These are phyloP conservation scores for Theileria equi DNA, from an alignment of 169 alveolate genomes.

Conservation along the genomic window DNA sequence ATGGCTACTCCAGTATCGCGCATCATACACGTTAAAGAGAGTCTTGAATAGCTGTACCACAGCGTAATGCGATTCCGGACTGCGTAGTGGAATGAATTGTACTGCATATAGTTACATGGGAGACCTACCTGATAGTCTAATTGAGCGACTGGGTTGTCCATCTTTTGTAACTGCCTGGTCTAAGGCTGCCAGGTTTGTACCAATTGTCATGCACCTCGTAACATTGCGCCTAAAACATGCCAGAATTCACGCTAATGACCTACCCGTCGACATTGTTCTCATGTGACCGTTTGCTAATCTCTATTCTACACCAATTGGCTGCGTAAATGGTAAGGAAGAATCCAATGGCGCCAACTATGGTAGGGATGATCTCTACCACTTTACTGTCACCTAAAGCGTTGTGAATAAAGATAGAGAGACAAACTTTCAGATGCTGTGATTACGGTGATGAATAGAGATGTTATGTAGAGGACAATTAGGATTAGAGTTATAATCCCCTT, in stretches of 20 bases:
- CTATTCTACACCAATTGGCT: conserved; percentile 17
- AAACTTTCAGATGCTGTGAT: conserved; percentile 46
- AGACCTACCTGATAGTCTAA: too few species aligned
- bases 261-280: conserved; percentile 9
- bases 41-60: conserved; percentile 45
- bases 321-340: conserved; percentile 40
- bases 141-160: too few species aligned
- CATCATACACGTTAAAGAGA: conserved; percentile 59
- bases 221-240: not conserved
- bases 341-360: conserved; percentile 43
- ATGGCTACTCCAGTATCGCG: conserved; percentile 47
- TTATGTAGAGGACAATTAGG: conserved; percentile 10
- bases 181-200: not conserved
- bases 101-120: too few species aligned
- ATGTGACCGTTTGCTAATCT: not conserved
- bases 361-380: conserved; percentile 39
- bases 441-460: conserved; percentile 32
- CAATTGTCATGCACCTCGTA: not conserved
- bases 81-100: too few species aligned
- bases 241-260: not conserved
- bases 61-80: conserved; percentile 14
- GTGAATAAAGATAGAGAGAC: not conserved
- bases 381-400: conserved; percentile 24
- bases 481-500: conserved; percentile 30
- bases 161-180: not conserved